phyloP scores from a whole-genome alignment of 208 protist genomes.

The Jaenimonas drosophilae region DNA sequence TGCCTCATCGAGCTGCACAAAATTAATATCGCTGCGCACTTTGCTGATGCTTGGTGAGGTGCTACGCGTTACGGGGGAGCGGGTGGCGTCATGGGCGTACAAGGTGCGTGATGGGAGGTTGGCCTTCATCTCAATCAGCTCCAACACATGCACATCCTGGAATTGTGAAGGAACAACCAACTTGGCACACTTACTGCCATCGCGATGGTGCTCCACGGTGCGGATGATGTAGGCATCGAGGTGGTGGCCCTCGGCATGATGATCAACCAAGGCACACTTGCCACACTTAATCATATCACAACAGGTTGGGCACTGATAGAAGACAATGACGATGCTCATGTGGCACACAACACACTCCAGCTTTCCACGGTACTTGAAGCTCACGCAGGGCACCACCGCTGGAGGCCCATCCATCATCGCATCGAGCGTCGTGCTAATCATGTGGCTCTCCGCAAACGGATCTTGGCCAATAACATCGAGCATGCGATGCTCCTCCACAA shows the following conservation, averaged over 20 bases:
- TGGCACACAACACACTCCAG: conserved; percentile 48
- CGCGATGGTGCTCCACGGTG: conserved; percentile 31
- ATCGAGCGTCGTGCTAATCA: too few species aligned
- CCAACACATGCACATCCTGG: conserved; percentile 45
- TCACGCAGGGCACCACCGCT: neutral
- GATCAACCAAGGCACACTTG: conserved; percentile 58
- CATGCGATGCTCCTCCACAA: conserved; percentile 42
- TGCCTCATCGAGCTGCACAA: neutral
- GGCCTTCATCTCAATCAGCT: conserved; percentile 60
- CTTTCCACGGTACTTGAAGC: too few species aligned
- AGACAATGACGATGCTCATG: conserved; percentile 34
- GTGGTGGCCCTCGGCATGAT: conserved; percentile 41
- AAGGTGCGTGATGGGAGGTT: conserved; percentile 60
- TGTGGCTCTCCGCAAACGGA: conserved; percentile 20
- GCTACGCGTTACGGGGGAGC: too few species aligned
- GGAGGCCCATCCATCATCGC: conserved; percentile 10
- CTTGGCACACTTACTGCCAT: conserved; percentile 18
- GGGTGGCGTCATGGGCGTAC: conserved; percentile 10
- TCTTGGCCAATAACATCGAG: conserved; percentile 48
- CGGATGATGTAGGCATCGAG: conserved; percentile 54
- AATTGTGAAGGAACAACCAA: conserved; percentile 43
- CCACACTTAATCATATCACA: conserved; percentile 46
- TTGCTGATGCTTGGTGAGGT: neutral
- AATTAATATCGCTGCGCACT: neutral
- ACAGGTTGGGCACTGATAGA: conserved; percentile 58